A percentile compares a stretch with the other conserved stretches of the same genome.
These are phyloP conservation scores for Fusarium nygamai DNA, from an alignment of 2,329 filamentous ascomycete species.

Conservation along the genomic window DNA sequence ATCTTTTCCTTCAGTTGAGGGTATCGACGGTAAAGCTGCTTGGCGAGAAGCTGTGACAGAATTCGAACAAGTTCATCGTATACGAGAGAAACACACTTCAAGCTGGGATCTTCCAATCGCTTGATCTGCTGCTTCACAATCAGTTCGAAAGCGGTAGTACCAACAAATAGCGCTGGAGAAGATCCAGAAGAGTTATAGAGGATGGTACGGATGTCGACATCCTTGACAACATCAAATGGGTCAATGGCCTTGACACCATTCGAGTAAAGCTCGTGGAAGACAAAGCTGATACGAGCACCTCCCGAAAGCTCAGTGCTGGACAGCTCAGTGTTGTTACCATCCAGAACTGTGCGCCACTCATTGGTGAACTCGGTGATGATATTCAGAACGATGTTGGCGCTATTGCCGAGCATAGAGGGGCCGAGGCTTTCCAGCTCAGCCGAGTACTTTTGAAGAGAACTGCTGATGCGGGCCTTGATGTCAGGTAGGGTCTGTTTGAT, in stretches of 20 bases:
- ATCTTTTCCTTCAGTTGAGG: constrained; percentile 97
- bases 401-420: constrained; percentile 95
- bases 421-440: constrained; percentile 84
- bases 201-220: constrained; percentile 95
- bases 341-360: constrained; percentile 94
- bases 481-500: constrained; percentile 99
- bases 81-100: constrained; percentile 97
- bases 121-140: constrained; percentile 99
- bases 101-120: constrained; percentile 91
- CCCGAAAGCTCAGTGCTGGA: constrained; percentile 95
- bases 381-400: constrained; percentile 94
- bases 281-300: constrained; percentile 97
- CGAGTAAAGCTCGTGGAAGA: constrained; percentile 98
- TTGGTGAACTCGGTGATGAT: constrained; percentile 99
- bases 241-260: constrained; percentile 98
- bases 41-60: constrained; percentile 86
- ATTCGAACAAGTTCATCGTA: constrained; percentile 98
- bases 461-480: constrained; percentile 96
- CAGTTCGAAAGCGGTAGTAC: constrained; percentile 96
- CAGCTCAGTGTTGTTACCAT: constrained; percentile 95
- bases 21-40: constrained; percentile 91
- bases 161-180: constrained; percentile 94
- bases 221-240: constrained; percentile 97
- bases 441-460: constrained; percentile 91
- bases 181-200: constrained; percentile 99